Base-by-base conservation (phyloP, 257 asterid genomes). In the Nicotiana paniculata region DNA sequence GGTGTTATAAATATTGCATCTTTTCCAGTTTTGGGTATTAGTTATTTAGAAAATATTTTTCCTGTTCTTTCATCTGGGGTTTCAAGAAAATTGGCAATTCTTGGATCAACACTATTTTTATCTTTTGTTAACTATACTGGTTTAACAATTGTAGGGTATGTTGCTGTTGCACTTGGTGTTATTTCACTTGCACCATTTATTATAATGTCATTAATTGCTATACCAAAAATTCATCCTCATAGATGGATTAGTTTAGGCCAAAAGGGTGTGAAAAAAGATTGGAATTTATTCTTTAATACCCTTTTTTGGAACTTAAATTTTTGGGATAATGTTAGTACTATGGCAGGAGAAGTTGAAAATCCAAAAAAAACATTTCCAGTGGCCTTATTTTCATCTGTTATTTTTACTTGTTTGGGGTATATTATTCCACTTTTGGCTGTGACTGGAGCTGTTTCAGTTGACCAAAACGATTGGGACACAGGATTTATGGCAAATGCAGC, bases 401-500 rank as follows among this genome's bases (percentile, higher is more conserved):
- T 92, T 48, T 74, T 93, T 46, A 92, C 97, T 0, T 90, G 95
- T 81, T 83, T 93, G 43, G 88, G 91, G 0, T 93, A 93, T 54
- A 79, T 93, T 6, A 89, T 93, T 69, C 97, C 97, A 9, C 91
- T 93, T 21, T 85, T 92, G 13, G 93, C 94, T 15, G 93, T 87
- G 2, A 90, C 97, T 17, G 95, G 97, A 7, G 88, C 95, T 6
- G 89, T 89, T 8, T 51, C 53, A 4, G 90, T 88, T 18, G 93
- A 93, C 79, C 97, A 93, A 81, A 70, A 18, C 5, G 16, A 81
- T 16, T 93, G 97, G 97, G 90, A 84, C 7, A 67, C 90, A 1
- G 97, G 95, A 11, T 90, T 86, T 86, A 90, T 92, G 89, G 97
- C 97, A 4, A 90, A 90, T 69, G 89, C 90, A 1, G 95, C 94